Percentiles rank a stretch among this genome's conserved stretches.
phyloP scores from a whole-genome alignment of 345 rosid genomes.

The Eutrema heterophyllum region DNA sequence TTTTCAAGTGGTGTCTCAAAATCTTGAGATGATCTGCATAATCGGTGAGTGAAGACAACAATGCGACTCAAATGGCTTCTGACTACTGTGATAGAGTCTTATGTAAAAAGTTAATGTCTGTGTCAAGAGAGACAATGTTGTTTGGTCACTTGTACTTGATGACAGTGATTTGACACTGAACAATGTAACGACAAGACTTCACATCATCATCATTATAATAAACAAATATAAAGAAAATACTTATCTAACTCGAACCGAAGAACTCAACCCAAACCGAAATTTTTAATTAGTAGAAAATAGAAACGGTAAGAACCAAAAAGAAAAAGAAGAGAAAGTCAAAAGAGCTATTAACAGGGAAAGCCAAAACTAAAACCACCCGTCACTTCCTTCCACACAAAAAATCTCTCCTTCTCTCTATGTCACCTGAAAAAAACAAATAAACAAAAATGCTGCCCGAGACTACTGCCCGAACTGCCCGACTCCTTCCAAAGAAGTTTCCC shows the following conservation, averaged over 20 bases:
- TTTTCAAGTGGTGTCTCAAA: neutral
- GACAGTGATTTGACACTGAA: constrained; percentile 24
- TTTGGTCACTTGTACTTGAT: constrained; percentile 18
- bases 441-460: constrained; percentile 27
- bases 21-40: neutral
- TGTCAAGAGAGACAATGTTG: constrained; percentile 11
- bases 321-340: constrained; percentile 6
- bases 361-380: neutral
- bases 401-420: neutral
- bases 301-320: neutral
- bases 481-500: constrained; percentile 9
- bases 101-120: neutral
- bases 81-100: neutral
- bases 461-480: constrained; percentile 49
- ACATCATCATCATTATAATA: neutral
- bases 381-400: neutral
- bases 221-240: neutral
- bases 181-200: constrained; percentile 14
- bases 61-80: neutral
- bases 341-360: constrained; percentile 9
- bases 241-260: neutral
- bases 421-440: neutral
- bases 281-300: neutral
- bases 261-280: neutral
- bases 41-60: neutral